Base-by-base conservation (phyloP, 352 stramenopile genomes). In the Phytophthora sansomeana region DNA sequence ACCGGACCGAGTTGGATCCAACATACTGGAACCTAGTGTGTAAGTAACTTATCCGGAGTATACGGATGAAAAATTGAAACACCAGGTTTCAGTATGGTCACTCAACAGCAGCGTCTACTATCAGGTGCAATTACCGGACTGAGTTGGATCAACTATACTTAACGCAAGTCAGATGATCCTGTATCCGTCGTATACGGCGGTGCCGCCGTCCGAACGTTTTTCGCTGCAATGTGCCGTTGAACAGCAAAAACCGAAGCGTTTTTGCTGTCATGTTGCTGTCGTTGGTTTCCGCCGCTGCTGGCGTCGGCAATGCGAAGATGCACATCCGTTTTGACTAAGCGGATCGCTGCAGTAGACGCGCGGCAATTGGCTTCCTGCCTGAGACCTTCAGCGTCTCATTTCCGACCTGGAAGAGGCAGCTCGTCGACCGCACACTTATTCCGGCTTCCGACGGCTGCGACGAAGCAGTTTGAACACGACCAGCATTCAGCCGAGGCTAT, bases 111-210 rank as follows among this genome's bases (percentile, higher is more conserved):
- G 59, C 33, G 55, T 70, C 58, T 63, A 63, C 11, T 41, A 63
- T 26, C 35, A 47, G 24, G 46, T 69, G 48, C 13, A 50, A 42
- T 58, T 57, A 59, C 47, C 58, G 58, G 39, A 4, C 9, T 19
- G 7, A 24, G 13, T 19, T 6, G 16, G 14, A 30, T 43, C 0
- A 1, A 3, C 0, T 3, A n/a, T 44, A 59, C 33, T 24, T 38
- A 47, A 4, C 19, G 7, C 5, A n/a, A 48, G 6, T 55, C 32
- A 49, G 16, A n/a, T 29, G n/a, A 33, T 6, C 16, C 14, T n/a
- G 38, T 63, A 69, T 69, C 62, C 62, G 53, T 53, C 55, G 5
- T 72, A 67, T 58, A 67, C 52, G 14, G 51, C 2, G 60, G 47
- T 63, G 46, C 52, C 17, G 36, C 43, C 41, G 55, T 63, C 49